Evolutionary conservation across 2,329 filamentous ascomycete species (phyloP).

Genomic region (Calonectria henricotiae): DNA sequence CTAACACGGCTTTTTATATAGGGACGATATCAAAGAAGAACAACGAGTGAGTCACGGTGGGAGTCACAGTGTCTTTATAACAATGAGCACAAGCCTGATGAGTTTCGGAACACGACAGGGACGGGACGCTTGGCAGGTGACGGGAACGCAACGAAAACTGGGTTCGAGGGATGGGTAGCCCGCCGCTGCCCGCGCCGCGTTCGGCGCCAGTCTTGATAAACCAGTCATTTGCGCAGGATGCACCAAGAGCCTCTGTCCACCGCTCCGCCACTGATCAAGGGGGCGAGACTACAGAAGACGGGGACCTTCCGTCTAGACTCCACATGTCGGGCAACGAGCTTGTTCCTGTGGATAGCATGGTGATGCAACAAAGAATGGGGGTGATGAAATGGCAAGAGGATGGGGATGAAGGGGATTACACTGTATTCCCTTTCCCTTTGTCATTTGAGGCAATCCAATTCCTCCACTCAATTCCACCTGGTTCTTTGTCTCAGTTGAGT

Average conservation of each 20-base stretch:
- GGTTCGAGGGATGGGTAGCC: constrained; percentile 44
- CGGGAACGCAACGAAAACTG: constrained; percentile 28
- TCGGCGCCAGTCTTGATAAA: constrained; percentile 48
- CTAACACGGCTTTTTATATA: constrained; percentile 25
- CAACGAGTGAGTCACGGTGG: constrained; percentile 15
- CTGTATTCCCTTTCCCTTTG: too few relatives aligned
- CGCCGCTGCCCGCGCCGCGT: constrained; percentile 51
- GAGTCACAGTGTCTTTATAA: constrained; percentile 34
- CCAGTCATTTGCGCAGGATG: constrained; percentile 38
- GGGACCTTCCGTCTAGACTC: constrained; percentile 25
- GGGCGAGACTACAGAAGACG: constrained; percentile 4
- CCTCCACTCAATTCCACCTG: background rate
- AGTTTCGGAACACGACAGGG: constrained; percentile 19
- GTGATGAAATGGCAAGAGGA: background rate
- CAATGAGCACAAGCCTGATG: background rate
- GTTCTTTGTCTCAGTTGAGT: background rate
- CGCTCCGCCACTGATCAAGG: constrained; percentile 21
- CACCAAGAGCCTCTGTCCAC: constrained; percentile 1
- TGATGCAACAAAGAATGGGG: background rate
- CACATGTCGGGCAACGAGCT: constrained; percentile 26
- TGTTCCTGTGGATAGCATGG: background rate
- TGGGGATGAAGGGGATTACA: too few relatives aligned
- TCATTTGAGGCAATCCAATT: too few relatives aligned
- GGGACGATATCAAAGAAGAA: background rate
- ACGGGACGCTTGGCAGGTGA: constrained; percentile 42